These are phyloP conservation scores for Fusarium sp. DNA, from an alignment of 2,329 filamentous ascomycete genomes.

Conservation along the genomic window DNA sequence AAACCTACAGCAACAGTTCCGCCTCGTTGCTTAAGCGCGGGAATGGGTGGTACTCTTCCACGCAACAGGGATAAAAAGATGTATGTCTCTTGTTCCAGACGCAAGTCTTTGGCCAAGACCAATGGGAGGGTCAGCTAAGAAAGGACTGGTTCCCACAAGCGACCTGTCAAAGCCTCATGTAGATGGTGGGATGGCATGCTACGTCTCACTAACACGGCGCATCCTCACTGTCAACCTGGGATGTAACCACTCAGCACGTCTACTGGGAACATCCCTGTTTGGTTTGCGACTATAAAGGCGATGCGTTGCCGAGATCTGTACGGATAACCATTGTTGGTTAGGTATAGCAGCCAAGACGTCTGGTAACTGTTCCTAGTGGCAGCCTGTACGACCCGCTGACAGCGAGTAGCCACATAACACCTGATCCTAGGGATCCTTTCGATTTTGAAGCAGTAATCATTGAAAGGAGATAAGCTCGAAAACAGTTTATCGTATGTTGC, in stretches of 20 bases:
- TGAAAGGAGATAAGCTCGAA: neutral
- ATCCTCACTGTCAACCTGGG: constrained; percentile 17
- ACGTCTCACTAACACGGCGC: constrained; percentile 6
- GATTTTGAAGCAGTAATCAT: neutral
- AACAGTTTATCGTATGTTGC: neutral
- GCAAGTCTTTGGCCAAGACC: constrained; percentile 3
- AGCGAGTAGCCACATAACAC: neutral
- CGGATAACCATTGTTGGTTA: constrained; percentile 7
- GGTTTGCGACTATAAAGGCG: constrained; percentile 2
- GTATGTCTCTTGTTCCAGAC: constrained; percentile 36
- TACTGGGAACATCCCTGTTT: constrained; percentile 28
- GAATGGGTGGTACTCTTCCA: constrained; percentile 4
- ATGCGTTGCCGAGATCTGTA: neutral
- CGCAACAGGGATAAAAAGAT: constrained; percentile 12
- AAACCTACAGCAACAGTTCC: constrained; percentile 10
- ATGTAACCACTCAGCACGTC: constrained; percentile 19
- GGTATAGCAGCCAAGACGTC: constrained; percentile 2
- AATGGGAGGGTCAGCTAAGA: neutral
- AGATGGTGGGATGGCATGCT: constrained; percentile 15
- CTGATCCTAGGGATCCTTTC: neutral
- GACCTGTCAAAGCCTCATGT: constrained; percentile 37
- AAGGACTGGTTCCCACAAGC: constrained; percentile 20
- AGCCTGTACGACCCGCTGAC: constrained; percentile 1
- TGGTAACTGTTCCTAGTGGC: neutral
- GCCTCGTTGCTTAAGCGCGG: constrained; percentile 27